A percentile compares a stretch with the other conserved stretches of the same genome.
phyloP scores from a whole-genome alignment of 768 basidiomycete genomes.

The Mycena venus region DNA sequence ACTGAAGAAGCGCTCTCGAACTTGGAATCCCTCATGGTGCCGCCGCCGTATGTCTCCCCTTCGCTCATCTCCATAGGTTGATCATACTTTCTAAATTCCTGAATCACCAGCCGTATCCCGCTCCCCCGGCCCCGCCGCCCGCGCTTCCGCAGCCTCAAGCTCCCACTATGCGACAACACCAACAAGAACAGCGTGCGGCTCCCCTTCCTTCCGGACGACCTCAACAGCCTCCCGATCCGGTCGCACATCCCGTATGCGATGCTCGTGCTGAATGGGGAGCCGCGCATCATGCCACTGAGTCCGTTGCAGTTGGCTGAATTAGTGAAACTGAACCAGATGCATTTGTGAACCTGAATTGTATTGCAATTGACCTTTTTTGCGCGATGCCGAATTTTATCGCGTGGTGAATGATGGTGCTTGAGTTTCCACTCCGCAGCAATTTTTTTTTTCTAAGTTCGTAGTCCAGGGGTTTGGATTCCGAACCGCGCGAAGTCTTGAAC shows the following conservation, averaged over 20 bases:
- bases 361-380: no score
- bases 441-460: no score
- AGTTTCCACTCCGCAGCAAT: no score
- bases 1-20: constrained; percentile 10
- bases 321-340: neutral
- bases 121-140: neutral
- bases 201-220: constrained; percentile 11
- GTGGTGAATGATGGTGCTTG: no score
- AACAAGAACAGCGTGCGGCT: constrained; percentile 8
- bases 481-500: no score
- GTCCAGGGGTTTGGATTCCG: no score
- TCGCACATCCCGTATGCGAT: constrained; percentile 16
- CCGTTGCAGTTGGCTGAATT: constrained; percentile 4
- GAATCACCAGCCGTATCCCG: neutral
- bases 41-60: constrained; percentile 3
- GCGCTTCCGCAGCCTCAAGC: constrained; percentile 20
- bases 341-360: neutral
- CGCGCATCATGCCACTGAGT: constrained; percentile 23
- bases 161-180: constrained; percentile 10
- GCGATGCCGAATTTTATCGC: no score
- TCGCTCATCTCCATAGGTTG: neutral
- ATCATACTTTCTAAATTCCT: no score
- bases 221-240: constrained; percentile 16
- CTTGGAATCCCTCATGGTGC: constrained; percentile 16
- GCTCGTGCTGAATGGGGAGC: constrained; percentile 20